phyloP scores from a whole-genome alignment of 2,329 filamentous ascomycete species.

The Aspergillus carbonarius region DNA sequence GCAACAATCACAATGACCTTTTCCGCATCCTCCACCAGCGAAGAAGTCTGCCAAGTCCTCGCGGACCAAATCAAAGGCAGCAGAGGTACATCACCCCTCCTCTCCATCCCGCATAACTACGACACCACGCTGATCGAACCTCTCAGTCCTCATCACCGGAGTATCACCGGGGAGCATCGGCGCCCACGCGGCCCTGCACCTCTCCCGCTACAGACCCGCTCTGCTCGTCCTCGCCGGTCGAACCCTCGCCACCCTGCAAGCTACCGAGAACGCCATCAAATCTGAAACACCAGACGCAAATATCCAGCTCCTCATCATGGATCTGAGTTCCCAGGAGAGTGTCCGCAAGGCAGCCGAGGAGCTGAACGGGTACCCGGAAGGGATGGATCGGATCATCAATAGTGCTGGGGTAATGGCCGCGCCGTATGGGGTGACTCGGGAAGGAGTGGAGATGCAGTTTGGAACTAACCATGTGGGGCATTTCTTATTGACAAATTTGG shows the following conservation, averaged over 20 bases:
- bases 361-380: not conserved
- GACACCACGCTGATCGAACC: not conserved
- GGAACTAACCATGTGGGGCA: constrained; percentile 1
- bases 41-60: not conserved
- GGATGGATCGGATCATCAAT: constrained; percentile 1
- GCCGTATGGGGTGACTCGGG: not conserved
- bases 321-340: not conserved
- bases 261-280: not conserved
- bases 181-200: not conserved
- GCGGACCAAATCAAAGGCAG: not conserved
- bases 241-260: not conserved
- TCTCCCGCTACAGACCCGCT: not conserved
- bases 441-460: constrained; percentile 7
- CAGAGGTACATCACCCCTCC: not conserved
- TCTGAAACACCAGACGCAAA: not conserved
- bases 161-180: not conserved
- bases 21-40: not conserved
- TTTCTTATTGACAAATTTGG: not conserved
- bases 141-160: not conserved
- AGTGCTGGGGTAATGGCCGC: constrained; percentile 1
- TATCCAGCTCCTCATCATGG: not conserved
- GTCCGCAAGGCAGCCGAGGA: not conserved
- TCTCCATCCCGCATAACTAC: not conserved
- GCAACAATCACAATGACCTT: not conserved
- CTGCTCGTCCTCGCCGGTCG: not conserved